Percentiles rank a stretch among this genome's conserved stretches.
Evolutionary conservation across 2,329 filamentous ascomycete genomes (phyloP).

Genomic region (Stagonosporopsis rhizophila): DNA sequence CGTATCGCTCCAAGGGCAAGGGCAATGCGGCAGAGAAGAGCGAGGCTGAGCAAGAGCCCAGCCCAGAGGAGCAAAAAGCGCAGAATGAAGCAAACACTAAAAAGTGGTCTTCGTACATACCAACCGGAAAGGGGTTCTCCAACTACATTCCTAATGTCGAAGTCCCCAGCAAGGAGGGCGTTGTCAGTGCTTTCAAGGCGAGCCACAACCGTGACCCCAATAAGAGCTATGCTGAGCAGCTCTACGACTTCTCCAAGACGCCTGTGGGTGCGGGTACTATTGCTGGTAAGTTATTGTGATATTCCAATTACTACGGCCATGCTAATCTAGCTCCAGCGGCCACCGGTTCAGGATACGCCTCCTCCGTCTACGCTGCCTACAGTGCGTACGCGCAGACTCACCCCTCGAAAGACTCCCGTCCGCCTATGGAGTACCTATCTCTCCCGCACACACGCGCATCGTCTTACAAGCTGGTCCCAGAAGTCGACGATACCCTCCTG

Average conservation of each 20-base stretch:
- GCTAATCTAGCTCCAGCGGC: constrained; percentile 41
- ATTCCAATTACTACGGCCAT: not conserved
- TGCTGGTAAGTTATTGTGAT: constrained; percentile 41
- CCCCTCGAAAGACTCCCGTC: constrained; percentile 41
- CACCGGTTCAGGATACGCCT: constrained; percentile 57
- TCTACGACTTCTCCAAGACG: constrained; percentile 59
- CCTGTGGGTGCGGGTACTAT: constrained; percentile 58
- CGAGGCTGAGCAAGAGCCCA: constrained; percentile 30
- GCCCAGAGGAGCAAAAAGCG: constrained; percentile 39
- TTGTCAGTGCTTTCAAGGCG: constrained; percentile 55
- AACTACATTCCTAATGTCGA: constrained; percentile 55
- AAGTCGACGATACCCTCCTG: constrained; percentile 52
- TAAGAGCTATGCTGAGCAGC: constrained; percentile 58
- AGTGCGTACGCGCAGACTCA: constrained; percentile 52
- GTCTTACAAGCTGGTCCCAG: constrained; percentile 52
- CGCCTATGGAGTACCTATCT: constrained; percentile 57
- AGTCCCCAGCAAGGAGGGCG: constrained; percentile 47
- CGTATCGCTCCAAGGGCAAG: constrained; percentile 41
- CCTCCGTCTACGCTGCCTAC: constrained; percentile 58
- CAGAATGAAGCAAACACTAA: constrained; percentile 47
- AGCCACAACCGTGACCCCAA: constrained; percentile 55
- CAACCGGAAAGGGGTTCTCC: constrained; percentile 56
- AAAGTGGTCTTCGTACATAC: constrained; percentile 57
- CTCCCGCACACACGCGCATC: constrained; percentile 55
- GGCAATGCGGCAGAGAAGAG: constrained; percentile 26